These are phyloP conservation scores for Phytophthora megakarya DNA, from an alignment of 352 stramenopile species.

Conservation along the genomic window DNA sequence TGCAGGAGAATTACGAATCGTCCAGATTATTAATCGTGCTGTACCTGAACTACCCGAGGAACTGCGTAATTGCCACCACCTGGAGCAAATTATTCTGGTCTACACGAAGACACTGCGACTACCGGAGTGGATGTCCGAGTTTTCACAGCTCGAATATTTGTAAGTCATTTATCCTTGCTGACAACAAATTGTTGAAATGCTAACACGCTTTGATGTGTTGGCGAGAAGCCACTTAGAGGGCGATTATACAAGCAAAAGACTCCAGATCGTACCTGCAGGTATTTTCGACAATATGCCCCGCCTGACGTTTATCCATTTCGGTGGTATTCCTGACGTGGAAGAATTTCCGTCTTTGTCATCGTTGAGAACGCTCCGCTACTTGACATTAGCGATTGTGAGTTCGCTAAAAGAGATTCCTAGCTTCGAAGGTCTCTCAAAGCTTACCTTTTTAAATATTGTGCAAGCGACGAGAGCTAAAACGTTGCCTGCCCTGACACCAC, in stretches of 20 bases:
- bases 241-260: constrained; percentile 37
- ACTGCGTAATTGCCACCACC: constrained; percentile 37
- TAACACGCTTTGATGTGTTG: not conserved
- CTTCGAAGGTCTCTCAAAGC: constrained; percentile 27
- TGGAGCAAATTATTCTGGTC: constrained; percentile 41
- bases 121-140: constrained; percentile 33
- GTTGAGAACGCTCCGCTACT: constrained; percentile 43
- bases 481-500: constrained; percentile 27
- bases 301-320: constrained; percentile 49
- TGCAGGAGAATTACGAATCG: constrained; percentile 41
- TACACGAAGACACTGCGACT: constrained; percentile 39
- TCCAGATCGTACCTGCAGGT: constrained; percentile 31
- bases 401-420: constrained; percentile 32
- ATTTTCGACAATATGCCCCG: constrained; percentile 45
- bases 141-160: constrained; percentile 42
- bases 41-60: constrained; percentile 38
- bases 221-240: constrained; percentile 37
- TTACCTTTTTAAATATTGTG: constrained; percentile 33
- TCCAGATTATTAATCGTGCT: constrained; percentile 54
- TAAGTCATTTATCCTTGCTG: constrained; percentile 26
- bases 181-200: too few species aligned
- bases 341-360: constrained; percentile 40
- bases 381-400: constrained; percentile 35
- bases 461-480: constrained; percentile 28
- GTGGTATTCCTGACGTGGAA: constrained; percentile 37